Evolutionary conservation across 345 rosid genomes (phyloP).

Genomic region (Rhodamnia rubescens): DNA sequence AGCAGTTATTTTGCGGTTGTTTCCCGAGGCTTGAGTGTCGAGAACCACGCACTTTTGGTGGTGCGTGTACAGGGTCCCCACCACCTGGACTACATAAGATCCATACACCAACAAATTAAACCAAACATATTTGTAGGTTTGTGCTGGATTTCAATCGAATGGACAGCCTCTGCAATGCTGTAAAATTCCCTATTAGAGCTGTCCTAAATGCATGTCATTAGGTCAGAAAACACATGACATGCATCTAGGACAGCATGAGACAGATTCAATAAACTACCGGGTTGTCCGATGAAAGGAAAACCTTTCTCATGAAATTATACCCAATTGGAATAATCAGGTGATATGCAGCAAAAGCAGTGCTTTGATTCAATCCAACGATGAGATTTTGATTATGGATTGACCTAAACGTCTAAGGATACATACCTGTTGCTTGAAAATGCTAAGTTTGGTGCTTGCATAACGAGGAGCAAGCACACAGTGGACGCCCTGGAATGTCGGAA

Average conservation of each 20-base stretch:
- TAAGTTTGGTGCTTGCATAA: conserved; percentile 58
- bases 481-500: conserved; percentile 44
- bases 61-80: conserved; percentile 66
- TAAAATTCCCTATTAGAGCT: neutral
- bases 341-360: neutral
- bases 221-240: neutral
- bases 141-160: neutral
- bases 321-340: neutral
- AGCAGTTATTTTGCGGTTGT: conserved; percentile 49
- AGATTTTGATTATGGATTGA: neutral
- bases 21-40: conserved; percentile 47
- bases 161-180: neutral
- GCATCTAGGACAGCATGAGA: neutral
- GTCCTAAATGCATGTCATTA: neutral
- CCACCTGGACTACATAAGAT: conserved; percentile 54
- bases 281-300: neutral
- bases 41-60: conserved; percentile 65
- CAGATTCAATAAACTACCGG: neutral
- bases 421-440: conserved; percentile 69
- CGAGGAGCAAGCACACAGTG: conserved; percentile 68
- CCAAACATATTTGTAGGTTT: neutral
- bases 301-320: neutral
- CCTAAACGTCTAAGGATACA: neutral
- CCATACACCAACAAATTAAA: conserved; percentile 1
- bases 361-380: neutral